Evolutionary conservation across 495 filamentous ascomycete genomes (phyloP).

Genomic region (Xylona heveae): DNA sequence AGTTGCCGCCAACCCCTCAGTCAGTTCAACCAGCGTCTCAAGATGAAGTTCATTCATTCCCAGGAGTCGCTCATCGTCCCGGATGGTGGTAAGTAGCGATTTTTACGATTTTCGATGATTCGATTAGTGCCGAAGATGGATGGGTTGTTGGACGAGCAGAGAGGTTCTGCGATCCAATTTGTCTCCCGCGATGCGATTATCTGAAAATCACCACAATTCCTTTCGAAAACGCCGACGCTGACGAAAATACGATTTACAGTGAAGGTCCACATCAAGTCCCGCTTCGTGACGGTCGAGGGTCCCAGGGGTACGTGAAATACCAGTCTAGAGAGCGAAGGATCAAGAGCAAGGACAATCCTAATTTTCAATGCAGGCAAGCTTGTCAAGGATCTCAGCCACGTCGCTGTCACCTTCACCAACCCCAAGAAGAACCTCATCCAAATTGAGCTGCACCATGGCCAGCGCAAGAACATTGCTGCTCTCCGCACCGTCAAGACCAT

Average conservation of each 20-base stretch:
- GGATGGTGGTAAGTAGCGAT: conserved; percentile 65
- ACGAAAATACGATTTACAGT: conserved; percentile 28
- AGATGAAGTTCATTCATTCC: conserved; percentile 97
- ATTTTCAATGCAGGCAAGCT: conserved; percentile 47
- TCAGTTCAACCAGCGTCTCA: no score
- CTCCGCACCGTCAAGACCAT: conserved; percentile 92
- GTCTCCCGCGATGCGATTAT: no score
- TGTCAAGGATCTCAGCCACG: conserved; percentile 82
- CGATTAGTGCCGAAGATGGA: neutral
- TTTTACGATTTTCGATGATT: conserved; percentile 4
- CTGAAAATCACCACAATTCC: no score
- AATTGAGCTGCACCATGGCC: conserved; percentile 94
- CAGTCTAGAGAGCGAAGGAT: conserved; percentile 1
- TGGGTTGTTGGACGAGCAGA: neutral
- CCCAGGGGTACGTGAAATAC: conserved; percentile 51
- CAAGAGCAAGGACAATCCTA: neutral
- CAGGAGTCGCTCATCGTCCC: conserved; percentile 84
- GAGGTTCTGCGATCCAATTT: neutral
- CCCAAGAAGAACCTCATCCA: conserved; percentile 64
- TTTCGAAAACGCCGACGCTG: conserved; percentile 4
- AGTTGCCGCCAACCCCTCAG: no score
- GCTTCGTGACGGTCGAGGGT: conserved; percentile 87
- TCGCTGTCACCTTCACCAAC: conserved; percentile 84
- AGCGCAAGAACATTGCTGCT: conserved; percentile 90
- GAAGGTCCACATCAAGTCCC: conserved; percentile 88